Evolutionary conservation across 371 early-diverging fungal genomes (phyloP).

Genomic region (Rhizopus sp.): DNA sequence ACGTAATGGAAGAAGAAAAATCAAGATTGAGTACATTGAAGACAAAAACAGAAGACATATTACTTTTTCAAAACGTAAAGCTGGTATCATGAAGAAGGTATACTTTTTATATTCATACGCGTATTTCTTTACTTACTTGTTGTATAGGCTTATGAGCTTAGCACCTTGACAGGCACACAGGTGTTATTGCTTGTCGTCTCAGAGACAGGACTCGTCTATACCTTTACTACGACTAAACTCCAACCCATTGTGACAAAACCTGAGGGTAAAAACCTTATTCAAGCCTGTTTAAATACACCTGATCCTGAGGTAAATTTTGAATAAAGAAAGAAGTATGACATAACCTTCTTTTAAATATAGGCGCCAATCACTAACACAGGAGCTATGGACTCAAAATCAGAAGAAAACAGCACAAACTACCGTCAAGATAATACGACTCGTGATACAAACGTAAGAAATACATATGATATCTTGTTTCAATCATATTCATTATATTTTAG

Average conservation of each 20-base stretch:
- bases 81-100: slow-evolving; percentile 98
- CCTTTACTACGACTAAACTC: slow-evolving; percentile 97
- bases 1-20: slow-evolving; percentile 86
- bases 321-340: slow-evolving; percentile 2
- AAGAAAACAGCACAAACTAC: not conserved
- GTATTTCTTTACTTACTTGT: slow-evolving; percentile 1
- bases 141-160: slow-evolving; percentile 91
- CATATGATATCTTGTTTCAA: too few species aligned
- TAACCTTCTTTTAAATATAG: not conserved
- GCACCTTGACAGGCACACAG: slow-evolving; percentile 97
- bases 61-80: slow-evolving; percentile 97
- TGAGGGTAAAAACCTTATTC: slow-evolving; percentile 94
- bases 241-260: slow-evolving; percentile 95
- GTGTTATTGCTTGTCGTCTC: slow-evolving; percentile 96
- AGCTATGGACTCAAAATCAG: not conserved
- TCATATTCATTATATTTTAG: not conserved
- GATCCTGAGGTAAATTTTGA: slow-evolving; percentile 43
- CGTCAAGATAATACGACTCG: not conserved
- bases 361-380: not conserved
- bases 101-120: not conserved
- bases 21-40: slow-evolving; percentile 96
- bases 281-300: slow-evolving; percentile 90
- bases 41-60: slow-evolving; percentile 95
- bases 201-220: slow-evolving; percentile 98
- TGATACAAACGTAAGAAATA: not conserved